Evolutionary conservation across 2,329 filamentous ascomycete genomes (phyloP), one percentile per base, ranked within the genome.

Genomic region (Leptographium lundbergii): DNA sequence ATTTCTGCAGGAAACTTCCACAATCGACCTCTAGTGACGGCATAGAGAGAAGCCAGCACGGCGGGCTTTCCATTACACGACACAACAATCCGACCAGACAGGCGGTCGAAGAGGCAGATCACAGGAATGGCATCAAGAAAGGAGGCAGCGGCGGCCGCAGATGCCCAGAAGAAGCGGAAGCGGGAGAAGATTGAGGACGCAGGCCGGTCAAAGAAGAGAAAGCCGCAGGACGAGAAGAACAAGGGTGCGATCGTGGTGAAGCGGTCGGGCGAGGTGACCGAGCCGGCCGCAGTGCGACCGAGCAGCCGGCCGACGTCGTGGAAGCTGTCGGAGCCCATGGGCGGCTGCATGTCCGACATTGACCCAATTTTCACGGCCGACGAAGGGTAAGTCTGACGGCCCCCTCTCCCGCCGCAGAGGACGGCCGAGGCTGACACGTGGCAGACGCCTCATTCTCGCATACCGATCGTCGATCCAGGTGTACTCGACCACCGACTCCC

Each of bases 401-500:
- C 6, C 36, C 36, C 3, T 45, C 42, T 45, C 19, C 42, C 1
- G 4, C 13, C 9, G 36, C 36, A 3, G 13, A 39, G 36, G 36
- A 34, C 32, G 32, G 6, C 3, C 53, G 17, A 42, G 24, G n/a
- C 39, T 45, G 17, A 22, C n/a, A 25, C 19, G 17, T 19, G 10
- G 57, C 45, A 60, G 89, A 68, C 80, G 86, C 71, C 70, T 96
- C 47, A 84, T 96, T 60, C 71, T 95, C 59, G 82, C 86, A 36
- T 89, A 89, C 67, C 81, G 85, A 61, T 85, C 82, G 32, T 86
- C 86, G 11, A 77, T 96, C 58, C 87, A 91, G 69, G 80, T 96
- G 29, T 95, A 94, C 71, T 88, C 88, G 1, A 82, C 89, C 34
- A 77, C 82, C 63, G 91, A 90, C 58, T 97, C 94, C 1, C 81